Conservation (phyloP, 2,329 filamentous ascomycete species). For the Penicillium freii region DNA sequence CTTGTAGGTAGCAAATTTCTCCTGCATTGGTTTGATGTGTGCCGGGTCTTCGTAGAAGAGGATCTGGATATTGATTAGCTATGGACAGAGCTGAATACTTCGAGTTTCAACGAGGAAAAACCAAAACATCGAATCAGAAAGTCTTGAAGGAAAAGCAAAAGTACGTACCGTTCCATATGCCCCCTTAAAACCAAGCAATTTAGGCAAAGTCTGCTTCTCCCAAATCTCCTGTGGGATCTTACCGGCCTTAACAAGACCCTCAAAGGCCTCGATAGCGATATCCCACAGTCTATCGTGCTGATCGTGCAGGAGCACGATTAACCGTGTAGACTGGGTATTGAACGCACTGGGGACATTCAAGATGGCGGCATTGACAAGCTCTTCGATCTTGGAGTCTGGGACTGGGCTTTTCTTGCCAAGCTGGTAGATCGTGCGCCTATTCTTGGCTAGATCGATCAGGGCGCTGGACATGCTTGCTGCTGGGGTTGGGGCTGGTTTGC, state of each 20-base stretch:
- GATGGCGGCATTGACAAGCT: conserved; percentile 51
- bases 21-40: conserved; percentile 64
- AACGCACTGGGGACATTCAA: conserved; percentile 74
- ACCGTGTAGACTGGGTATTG: conserved; percentile 82
- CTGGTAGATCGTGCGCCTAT: conserved; percentile 38
- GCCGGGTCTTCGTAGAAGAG: conserved; percentile 83
- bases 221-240: conserved; percentile 53
- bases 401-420: conserved; percentile 37
- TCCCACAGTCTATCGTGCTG: conserved; percentile 91
- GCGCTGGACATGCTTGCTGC: conserved; percentile 17
- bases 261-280: conserved; percentile 62
- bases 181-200: conserved; percentile 61
- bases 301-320: conserved; percentile 73
- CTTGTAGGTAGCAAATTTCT: conserved; percentile 69
- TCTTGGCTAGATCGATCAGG: conserved; percentile 34
- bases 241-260: conserved; percentile 63
- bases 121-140: conserved; percentile 50
- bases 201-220: conserved; percentile 47
- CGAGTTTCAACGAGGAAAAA: background rate
- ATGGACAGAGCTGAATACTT: background rate
- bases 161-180: conserved; percentile 63
- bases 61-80: conserved; percentile 40
- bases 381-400: conserved; percentile 37
- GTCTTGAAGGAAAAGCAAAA: background rate
- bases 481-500: background rate